Evolutionary conservation across 495 filamentous ascomycete species (phyloP).

Genomic region (Chaetomium tenue): DNA sequence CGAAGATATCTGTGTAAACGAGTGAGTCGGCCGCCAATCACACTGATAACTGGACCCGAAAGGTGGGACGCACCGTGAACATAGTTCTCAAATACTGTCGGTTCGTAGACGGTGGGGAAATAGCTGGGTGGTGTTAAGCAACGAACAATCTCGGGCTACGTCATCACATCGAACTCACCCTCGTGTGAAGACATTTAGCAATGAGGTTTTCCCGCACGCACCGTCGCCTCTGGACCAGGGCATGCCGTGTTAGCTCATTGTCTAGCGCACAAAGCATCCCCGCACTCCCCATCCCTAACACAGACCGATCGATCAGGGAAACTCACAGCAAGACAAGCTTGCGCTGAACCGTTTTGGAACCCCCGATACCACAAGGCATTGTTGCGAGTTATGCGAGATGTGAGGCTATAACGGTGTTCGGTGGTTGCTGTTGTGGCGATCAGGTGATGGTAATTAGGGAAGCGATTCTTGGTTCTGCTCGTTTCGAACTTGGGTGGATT

Average conservation of each 20-base stretch:
- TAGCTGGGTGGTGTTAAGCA: constrained; percentile 55
- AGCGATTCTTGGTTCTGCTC: background rate
- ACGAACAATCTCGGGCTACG: background rate
- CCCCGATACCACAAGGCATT: constrained; percentile 63
- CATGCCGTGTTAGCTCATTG: constrained; percentile 32
- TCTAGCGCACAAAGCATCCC: background rate
- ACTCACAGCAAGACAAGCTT: constrained; percentile 96
- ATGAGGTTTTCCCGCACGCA: constrained; percentile 95
- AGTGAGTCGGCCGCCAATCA: constrained; percentile 15
- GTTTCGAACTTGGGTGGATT: background rate
- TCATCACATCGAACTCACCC: constrained; percentile 57
- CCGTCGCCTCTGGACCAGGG: constrained; percentile 76
- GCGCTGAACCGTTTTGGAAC: constrained; percentile 78
- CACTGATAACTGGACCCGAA: background rate
- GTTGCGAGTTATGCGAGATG: constrained; percentile 20
- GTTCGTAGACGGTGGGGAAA: constrained; percentile 98
- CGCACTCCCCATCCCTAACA: background rate
- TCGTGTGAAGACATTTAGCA: constrained; percentile 97
- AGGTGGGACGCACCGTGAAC: constrained; percentile 74
- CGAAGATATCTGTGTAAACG: constrained; percentile 76
- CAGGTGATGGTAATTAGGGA: background rate
- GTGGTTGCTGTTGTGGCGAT: background rate
- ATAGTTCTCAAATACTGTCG: constrained; percentile 99
- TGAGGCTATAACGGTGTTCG: background rate
- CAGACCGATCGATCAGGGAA: background rate